A percentile compares a stretch with the other conserved stretches of the same genome.
phyloP scores from a whole-genome alignment of 306 rosid genomes.

The Coriaria nepalensis region DNA sequence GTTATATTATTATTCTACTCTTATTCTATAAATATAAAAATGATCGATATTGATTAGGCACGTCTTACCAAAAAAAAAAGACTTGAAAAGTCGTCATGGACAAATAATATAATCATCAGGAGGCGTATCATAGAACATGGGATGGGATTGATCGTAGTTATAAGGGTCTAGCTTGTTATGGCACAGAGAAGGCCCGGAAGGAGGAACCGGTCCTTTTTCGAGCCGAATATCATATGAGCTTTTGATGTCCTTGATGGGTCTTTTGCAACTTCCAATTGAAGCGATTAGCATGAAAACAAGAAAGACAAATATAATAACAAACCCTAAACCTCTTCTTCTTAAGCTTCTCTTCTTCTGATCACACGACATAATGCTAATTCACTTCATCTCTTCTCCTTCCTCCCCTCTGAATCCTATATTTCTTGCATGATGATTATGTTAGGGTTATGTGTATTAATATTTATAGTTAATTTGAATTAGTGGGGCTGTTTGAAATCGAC shows the following conservation, averaged over 20 bases:
- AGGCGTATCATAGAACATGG: not conserved
- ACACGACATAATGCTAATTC: too few species aligned
- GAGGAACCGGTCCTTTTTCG: conserved; percentile 57
- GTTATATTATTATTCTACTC: too few species aligned
- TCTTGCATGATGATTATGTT: too few species aligned
- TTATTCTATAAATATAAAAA: too few species aligned
- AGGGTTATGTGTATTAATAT: too few species aligned
- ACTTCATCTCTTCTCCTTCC: too few species aligned
- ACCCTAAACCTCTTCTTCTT: not conserved
- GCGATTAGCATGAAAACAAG: conserved; percentile 17
- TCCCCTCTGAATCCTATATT: too few species aligned
- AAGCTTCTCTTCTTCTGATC: too few species aligned
- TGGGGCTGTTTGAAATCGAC: too few species aligned
- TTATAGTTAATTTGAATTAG: too few species aligned
- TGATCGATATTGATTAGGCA: too few species aligned
- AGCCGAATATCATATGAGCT: conserved; percentile 24
- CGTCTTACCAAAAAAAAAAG: too few species aligned
- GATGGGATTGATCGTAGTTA: conserved; percentile 13
- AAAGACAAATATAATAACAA: conserved; percentile 13
- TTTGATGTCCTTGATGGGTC: conserved; percentile 18
- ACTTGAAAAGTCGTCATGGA: conserved; percentile 38
- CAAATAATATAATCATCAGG: conserved; percentile 27
- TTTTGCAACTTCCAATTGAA: conserved; percentile 22
- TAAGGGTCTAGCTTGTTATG: conserved; percentile 42
- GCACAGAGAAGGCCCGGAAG: conserved; percentile 65